These are phyloP conservation scores for Xylaria intraflava DNA, from an alignment of 495 filamentous ascomycete species.

Conservation along the genomic window DNA sequence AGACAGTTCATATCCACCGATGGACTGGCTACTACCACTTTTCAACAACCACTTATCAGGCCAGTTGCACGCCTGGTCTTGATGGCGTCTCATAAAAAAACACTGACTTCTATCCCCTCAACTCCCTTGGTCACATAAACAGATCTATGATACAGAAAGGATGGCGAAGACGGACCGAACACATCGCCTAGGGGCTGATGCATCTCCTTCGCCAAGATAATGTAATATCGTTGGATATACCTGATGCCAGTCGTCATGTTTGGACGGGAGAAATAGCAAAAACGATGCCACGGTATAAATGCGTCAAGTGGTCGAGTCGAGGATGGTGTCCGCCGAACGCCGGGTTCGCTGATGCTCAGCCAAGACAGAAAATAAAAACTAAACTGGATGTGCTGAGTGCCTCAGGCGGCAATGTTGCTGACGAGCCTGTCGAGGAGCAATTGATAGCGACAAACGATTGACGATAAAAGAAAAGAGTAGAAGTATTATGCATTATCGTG, in stretches of 20 bases:
- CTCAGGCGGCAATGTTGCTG: conserved; percentile 7
- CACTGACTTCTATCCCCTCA: conserved; percentile 24
- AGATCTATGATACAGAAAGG: conserved; percentile 28
- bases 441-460: conserved; percentile 18
- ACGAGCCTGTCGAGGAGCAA: conserved; percentile 10
- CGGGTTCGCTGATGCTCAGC: conserved; percentile 14
- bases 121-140: conserved; percentile 22
- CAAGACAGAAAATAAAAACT: conserved; percentile 7
- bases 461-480: conserved; percentile 13
- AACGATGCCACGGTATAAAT: conserved; percentile 18
- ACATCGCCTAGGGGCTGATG: conserved; percentile 2
- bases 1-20: conserved; percentile 16
- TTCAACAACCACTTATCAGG: neutral
- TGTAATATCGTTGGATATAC: conserved; percentile 13
- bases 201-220: conserved; percentile 12
- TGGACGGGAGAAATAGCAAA: neutral
- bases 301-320: conserved; percentile 9
- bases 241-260: conserved; percentile 2
- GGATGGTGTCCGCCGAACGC: conserved; percentile 14
- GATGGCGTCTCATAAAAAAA: conserved; percentile 9
- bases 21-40: conserved; percentile 5
- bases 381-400: conserved; percentile 9
- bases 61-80: neutral
- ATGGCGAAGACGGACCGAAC: conserved; percentile 8
- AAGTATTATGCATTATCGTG: conserved; percentile 30